Conservation (phyloP, 2,329 filamentous ascomycete species). For the Nigrospora osmanthi region DNA sequence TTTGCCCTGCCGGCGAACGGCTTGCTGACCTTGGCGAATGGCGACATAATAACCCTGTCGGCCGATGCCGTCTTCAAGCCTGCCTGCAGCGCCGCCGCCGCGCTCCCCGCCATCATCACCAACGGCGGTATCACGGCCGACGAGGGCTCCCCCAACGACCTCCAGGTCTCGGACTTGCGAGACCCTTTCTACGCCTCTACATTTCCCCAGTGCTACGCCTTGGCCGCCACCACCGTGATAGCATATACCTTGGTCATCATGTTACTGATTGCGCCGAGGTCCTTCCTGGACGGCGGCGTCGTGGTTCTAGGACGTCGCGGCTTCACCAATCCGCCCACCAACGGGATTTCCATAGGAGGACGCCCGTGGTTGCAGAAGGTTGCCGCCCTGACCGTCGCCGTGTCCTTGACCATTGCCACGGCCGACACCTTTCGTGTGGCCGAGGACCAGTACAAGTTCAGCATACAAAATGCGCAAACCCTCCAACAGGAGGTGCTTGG, state of each 20-base stretch:
- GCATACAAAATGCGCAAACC: constrained; percentile 69
- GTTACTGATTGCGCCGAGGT: constrained; percentile 89
- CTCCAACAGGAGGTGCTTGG: constrained; percentile 75
- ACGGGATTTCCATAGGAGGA: constrained; percentile 78
- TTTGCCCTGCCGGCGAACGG: constrained; percentile 35
- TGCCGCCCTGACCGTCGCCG: constrained; percentile 62
- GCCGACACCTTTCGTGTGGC: constrained; percentile 85
- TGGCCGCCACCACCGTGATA: constrained; percentile 83
- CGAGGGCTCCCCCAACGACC: constrained; percentile 24
- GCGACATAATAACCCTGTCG: constrained; percentile 50
- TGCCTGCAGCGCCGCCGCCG: constrained; percentile 41
- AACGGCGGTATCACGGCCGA: constrained; percentile 31
- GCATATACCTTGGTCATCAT: constrained; percentile 91
- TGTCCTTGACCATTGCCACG: constrained; percentile 90
- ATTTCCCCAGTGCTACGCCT: constrained; percentile 86
- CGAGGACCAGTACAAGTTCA: constrained; percentile 69
- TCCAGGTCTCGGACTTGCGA: constrained; percentile 54
- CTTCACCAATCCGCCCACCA: constrained; percentile 75
- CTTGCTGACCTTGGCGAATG: constrained; percentile 40
- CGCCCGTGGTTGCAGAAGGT: constrained; percentile 90
- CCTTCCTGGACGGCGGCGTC: constrained; percentile 79
- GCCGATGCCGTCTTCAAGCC: constrained; percentile 53
- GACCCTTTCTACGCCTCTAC: constrained; percentile 93
- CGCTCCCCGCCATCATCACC: constrained; percentile 29
- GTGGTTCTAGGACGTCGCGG: constrained; percentile 75